Conservation (phyloP, 352 stramenopile species). For the Phytophthora uliginosa region DNA sequence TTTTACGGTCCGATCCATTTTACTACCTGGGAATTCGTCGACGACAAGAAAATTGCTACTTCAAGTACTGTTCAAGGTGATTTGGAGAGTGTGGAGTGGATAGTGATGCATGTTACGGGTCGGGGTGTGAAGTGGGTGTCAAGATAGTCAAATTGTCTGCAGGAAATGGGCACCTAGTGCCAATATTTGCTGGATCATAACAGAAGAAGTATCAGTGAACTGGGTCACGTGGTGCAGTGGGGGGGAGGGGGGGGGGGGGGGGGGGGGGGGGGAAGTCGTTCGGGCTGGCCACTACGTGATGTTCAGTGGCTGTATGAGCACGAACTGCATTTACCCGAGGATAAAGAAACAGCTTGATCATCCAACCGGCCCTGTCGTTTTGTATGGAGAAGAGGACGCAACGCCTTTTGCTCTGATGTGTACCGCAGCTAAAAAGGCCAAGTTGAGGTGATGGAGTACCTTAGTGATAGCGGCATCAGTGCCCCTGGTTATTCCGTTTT, state of each 20-base stretch:
- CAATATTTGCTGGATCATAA: not conserved
- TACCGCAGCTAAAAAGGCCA: not conserved
- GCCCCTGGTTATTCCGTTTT: not conserved
- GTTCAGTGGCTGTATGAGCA: not conserved
- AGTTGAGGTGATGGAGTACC: not conserved
- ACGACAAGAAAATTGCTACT: not conserved
- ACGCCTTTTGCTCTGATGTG: not conserved
- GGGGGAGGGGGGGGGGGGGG: no score
- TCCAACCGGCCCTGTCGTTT: not conserved
- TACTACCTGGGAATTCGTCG: not conserved
- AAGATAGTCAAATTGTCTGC: not conserved
- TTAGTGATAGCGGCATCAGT: not conserved
- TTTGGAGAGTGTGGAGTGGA: not conserved
- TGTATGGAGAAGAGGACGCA: not conserved
- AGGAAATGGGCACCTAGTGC: not conserved
- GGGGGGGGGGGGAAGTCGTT: not conserved
- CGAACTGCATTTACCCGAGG: not conserved
- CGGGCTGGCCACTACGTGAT: not conserved
- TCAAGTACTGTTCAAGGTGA: not conserved
- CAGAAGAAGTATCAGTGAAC: not conserved
- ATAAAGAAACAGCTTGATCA: not conserved
- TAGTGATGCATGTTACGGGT: not conserved
- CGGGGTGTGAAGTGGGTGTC: not conserved
- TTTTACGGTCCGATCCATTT: not conserved
- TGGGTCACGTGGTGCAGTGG: not conserved